Evolutionary conservation across 2,329 filamentous ascomycete species (phyloP).

Genomic region (Zymoseptoria ardabiliae): DNA sequence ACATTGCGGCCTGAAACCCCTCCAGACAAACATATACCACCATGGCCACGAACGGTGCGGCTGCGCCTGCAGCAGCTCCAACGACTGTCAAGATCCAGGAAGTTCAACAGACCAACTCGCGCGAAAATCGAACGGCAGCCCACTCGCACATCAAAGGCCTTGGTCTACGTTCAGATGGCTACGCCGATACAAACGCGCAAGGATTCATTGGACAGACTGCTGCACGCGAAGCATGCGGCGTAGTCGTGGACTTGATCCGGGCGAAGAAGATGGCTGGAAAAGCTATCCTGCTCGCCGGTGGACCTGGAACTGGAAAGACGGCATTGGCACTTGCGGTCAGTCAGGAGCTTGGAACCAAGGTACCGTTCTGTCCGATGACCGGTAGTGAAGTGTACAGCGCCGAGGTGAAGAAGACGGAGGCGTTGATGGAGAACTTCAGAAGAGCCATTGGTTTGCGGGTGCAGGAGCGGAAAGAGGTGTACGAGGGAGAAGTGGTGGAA

Average conservation of each 20-base stretch:
- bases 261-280: slow-evolving; percentile 96
- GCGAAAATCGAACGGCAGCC: slow-evolving; percentile 91
- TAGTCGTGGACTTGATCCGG: slow-evolving; percentile 91
- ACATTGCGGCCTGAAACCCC: background rate
- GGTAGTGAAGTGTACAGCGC: slow-evolving; percentile 97
- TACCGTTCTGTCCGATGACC: slow-evolving; percentile 96
- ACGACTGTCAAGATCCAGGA: slow-evolving; percentile 30
- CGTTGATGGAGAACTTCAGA: slow-evolving; percentile 98
- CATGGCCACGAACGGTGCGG: slow-evolving; percentile 23
- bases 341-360: slow-evolving; percentile 95
- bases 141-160: slow-evolving; percentile 98
- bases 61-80: slow-evolving; percentile 16
- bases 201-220: slow-evolving; percentile 86
- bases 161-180: slow-evolving; percentile 77
- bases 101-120: slow-evolving; percentile 36
- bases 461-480: slow-evolving; percentile 97
- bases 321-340: slow-evolving; percentile 90
- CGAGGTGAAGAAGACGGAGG: slow-evolving; percentile 98
- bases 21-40: background rate
- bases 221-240: slow-evolving; percentile 91
- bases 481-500: slow-evolving; percentile 97
- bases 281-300: slow-evolving; percentile 86
- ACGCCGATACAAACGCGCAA: slow-evolving; percentile 67
- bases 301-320: slow-evolving; percentile 94
- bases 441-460: slow-evolving; percentile 94